These are phyloP conservation scores for Terana coerulea DNA, from an alignment of 768 basidiomycete genomes.

Conservation along the genomic window DNA sequence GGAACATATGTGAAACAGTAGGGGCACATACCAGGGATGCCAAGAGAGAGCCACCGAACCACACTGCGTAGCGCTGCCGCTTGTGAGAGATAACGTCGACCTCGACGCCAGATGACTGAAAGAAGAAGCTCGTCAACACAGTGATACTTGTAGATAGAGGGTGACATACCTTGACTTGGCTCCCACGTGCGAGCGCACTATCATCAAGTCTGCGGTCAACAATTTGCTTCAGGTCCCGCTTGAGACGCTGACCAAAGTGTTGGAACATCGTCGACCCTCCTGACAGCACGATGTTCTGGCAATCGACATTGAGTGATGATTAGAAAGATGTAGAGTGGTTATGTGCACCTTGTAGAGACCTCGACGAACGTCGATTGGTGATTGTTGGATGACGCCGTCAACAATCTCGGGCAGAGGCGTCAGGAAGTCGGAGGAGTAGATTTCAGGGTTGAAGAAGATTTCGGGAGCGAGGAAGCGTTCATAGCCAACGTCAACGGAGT, in stretches of 20 bases:
- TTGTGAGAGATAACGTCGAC: constrained; percentile 99
- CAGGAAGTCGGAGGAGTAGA: constrained; percentile 95
- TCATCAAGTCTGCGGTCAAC: constrained; percentile 88
- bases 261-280: constrained; percentile 99
- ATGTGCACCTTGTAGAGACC: constrained; percentile 84
- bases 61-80: constrained; percentile 95
- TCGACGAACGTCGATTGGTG: constrained; percentile 94
- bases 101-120: constrained; percentile 90
- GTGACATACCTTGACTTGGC: constrained; percentile 60
- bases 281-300: constrained; percentile 93
- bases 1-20: not conserved
- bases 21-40: constrained; percentile 73
- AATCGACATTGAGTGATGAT: not conserved
- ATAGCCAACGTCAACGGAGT: constrained; percentile 91
- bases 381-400: constrained; percentile 91
- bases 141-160: not conserved
- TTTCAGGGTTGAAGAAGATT: constrained; percentile 99
- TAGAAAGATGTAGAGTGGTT: not conserved
- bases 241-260: constrained; percentile 94
- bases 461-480: constrained; percentile 99
- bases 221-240: constrained; percentile 91
- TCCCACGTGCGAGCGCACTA: constrained; percentile 70
- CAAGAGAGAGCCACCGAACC: constrained; percentile 95
- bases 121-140: not conserved
- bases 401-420: constrained; percentile 96